phyloP scores from a whole-genome alignment of 768 basidiomycete species.

The Clitopilus passeckerianus region DNA sequence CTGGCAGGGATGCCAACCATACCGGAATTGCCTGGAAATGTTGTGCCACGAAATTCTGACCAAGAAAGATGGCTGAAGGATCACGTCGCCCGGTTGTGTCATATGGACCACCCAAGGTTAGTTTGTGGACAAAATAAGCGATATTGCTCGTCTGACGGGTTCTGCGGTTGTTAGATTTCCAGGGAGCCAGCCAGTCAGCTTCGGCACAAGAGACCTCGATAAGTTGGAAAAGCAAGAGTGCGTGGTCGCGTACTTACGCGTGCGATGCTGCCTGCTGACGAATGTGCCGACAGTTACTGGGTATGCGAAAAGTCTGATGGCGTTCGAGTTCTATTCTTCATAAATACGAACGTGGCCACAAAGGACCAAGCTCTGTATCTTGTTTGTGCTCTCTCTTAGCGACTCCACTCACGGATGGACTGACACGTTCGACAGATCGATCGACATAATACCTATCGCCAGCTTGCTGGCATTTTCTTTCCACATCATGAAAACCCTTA shows the following conservation, averaged over 20 bases:
- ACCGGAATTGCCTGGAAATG: conserved; percentile 68
- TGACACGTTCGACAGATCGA: conserved; percentile 62
- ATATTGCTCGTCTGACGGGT: conserved; percentile 4
- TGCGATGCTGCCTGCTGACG: neutral
- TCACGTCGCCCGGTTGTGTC: conserved; percentile 62
- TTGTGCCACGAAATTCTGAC: conserved; percentile 48
- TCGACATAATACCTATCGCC: conserved; percentile 84
- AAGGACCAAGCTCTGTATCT: conserved; percentile 66
- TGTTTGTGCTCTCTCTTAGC: conserved; percentile 39
- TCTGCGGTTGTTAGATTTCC: conserved; percentile 62
- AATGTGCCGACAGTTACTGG: conserved; percentile 70
- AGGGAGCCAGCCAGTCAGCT: conserved; percentile 94
- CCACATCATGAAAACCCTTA: conserved; percentile 78
- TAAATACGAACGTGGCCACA: conserved; percentile 52
- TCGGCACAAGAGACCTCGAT: conserved; percentile 61
- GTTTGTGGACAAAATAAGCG: conserved; percentile 12
- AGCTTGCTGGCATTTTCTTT: conserved; percentile 75
- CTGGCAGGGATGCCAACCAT: conserved; percentile 42
- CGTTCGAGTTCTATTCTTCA: conserved; percentile 80
- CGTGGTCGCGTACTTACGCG: conserved; percentile 15
- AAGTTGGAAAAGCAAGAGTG: conserved; percentile 85
- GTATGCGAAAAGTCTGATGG: conserved; percentile 99
- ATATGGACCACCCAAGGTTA: conserved; percentile 60
- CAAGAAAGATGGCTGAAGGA: conserved; percentile 63
- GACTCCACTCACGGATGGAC: neutral